Percentiles rank a stretch among this genome's conserved stretches.
Evolutionary conservation across 1,284 basidiomycete species (phyloP).

Genomic region (Trametes hirsuta): DNA sequence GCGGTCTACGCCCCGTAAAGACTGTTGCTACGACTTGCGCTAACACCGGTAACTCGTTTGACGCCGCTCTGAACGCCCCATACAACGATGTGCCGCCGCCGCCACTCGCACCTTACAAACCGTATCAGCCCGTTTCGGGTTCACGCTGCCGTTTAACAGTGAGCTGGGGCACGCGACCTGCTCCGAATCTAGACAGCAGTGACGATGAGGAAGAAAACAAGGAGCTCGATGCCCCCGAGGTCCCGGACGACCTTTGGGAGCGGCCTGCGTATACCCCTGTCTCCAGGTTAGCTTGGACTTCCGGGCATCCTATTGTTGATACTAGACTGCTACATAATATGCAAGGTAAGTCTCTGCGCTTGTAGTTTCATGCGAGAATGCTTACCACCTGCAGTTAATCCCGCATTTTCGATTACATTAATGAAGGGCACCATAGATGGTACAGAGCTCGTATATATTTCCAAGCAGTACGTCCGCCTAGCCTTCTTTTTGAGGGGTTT

Average conservation of each 20-base stretch:
- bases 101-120: background rate
- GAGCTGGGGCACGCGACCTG: background rate
- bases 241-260: background rate
- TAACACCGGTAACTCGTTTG: background rate
- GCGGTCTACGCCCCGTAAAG: too few relatives aligned
- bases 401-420: constrained; percentile 37
- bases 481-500: background rate
- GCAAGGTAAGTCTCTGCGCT: background rate
- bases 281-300: background rate
- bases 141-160: background rate
- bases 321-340: background rate
- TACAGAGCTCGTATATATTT: constrained; percentile 47
- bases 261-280: background rate
- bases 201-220: background rate
- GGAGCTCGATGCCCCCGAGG: background rate
- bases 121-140: background rate
- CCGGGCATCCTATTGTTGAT: background rate
- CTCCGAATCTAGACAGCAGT: background rate
- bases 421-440: constrained; percentile 19
- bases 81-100: background rate
- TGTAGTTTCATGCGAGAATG: background rate
- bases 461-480: constrained; percentile 44
- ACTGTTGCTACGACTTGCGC: too few relatives aligned
- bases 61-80: constrained; percentile 1
- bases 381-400: background rate